phyloP scores from a whole-genome alignment of 1,284 basidiomycete species.

The Irpex sp. region DNA sequence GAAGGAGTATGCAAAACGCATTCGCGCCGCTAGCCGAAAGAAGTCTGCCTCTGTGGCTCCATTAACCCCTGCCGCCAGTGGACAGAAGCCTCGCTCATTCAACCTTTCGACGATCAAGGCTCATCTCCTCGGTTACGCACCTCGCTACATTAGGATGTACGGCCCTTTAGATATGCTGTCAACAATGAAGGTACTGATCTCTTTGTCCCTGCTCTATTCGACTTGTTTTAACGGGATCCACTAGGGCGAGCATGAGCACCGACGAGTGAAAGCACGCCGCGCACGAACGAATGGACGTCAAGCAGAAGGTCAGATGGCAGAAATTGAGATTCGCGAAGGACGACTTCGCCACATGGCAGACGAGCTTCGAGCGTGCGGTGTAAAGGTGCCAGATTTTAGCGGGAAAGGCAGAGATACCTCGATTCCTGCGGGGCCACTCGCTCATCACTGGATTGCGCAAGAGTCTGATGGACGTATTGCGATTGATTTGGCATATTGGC shows the following conservation, averaged over 20 bases:
- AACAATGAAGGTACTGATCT: slow-evolving; percentile 15
- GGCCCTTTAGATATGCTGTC: slow-evolving; percentile 21
- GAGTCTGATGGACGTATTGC: background rate
- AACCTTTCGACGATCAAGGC: slow-evolving; percentile 15
- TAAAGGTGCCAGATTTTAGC: background rate
- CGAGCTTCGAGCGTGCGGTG: background rate
- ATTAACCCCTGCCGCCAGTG: background rate
- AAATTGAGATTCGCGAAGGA: background rate
- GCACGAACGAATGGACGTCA: slow-evolving; percentile 2
- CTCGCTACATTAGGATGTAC: slow-evolving; percentile 8
- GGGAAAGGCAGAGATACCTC: background rate
- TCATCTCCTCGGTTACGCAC: slow-evolving; percentile 17
- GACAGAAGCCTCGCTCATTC: background rate
- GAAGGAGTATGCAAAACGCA: background rate
- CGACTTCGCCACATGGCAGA: background rate
- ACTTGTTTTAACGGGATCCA: background rate
- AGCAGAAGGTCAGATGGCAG: background rate
- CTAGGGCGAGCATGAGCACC: slow-evolving; percentile 15
- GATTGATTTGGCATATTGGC: background rate
- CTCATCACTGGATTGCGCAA: background rate
- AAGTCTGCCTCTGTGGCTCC: background rate
- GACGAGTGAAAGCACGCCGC: slow-evolving; percentile 8
- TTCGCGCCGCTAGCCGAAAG: slow-evolving; percentile 10
- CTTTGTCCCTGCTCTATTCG: too few relatives aligned
- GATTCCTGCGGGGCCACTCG: background rate